These are phyloP conservation scores for Hypholoma fasciculare DNA, from an alignment of 768 basidiomycete genomes.

Conservation along the genomic window DNA sequence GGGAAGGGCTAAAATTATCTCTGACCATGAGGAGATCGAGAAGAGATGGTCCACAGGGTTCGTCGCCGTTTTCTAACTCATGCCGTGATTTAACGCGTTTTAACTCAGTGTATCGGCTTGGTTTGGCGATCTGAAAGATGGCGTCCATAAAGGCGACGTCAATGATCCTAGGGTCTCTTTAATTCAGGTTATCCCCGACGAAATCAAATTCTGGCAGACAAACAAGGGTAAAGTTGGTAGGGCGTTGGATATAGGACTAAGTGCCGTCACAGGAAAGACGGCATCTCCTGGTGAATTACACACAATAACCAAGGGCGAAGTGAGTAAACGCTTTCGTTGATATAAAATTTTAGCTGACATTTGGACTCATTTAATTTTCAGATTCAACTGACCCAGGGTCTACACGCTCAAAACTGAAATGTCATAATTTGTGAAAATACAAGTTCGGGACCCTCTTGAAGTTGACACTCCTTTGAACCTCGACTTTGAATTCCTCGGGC, in stretches of 20 bases:
- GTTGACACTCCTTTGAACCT: neutral
- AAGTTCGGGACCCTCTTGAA: neutral
- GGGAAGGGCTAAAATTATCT: conserved; percentile 66
- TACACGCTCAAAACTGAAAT: conserved; percentile 30
- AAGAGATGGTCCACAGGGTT: conserved; percentile 63
- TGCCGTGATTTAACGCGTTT: neutral
- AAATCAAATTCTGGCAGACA: conserved; percentile 81
- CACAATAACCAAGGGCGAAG: conserved; percentile 75
- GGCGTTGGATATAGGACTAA: conserved; percentile 57
- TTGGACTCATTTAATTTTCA: conserved; percentile 14
- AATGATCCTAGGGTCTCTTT: conserved; percentile 78
- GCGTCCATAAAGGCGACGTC: conserved; percentile 78
- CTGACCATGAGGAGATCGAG: conserved; percentile 63
- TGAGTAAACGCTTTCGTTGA: conserved; percentile 27
- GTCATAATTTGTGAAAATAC: neutral
- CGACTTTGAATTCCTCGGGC: no score
- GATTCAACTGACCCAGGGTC: conserved; percentile 44
- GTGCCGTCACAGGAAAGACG: conserved; percentile 60
- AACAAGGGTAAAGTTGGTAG: conserved; percentile 59
- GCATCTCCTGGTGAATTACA: conserved; percentile 75
- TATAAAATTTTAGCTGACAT: no score
- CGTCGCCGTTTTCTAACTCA: conserved; percentile 13
- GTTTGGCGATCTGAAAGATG: conserved; percentile 87
- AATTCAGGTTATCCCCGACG: conserved; percentile 77
- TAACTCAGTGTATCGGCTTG: conserved; percentile 62